A percentile compares a stretch with the other conserved stretches of the same genome.
These are phyloP conservation scores for Solanum rostratum DNA, from an alignment of 257 asterid species.

Conservation along the genomic window DNA sequence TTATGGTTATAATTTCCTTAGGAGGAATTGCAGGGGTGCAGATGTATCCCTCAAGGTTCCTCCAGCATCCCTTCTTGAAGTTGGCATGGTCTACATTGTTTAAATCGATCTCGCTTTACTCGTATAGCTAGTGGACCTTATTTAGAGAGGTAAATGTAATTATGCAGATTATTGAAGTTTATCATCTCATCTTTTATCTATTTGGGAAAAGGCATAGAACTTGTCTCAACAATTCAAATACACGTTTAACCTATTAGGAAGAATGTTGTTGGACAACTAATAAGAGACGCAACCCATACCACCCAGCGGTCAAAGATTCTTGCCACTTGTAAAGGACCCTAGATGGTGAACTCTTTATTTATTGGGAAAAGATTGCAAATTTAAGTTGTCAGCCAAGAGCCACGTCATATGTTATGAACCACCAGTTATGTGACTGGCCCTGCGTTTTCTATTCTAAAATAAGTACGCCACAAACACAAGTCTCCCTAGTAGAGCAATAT, in stretches of 20 bases:
- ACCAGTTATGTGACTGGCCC: conserved; percentile 14
- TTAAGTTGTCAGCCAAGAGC: conserved; percentile 17
- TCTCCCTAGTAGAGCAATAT: background rate
- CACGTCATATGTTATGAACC: conserved; percentile 52
- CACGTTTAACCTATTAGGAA: too few relatives aligned
- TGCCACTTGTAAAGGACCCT: background rate
- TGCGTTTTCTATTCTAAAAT: background rate
- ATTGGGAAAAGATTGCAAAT: background rate
- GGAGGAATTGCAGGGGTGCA: conserved; percentile 82
- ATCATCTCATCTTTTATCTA: background rate
- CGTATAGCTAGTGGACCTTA: background rate
- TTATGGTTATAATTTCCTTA: conserved; percentile 66
- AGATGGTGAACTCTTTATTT: background rate
- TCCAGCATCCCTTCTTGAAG: conserved; percentile 92
- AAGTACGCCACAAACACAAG: background rate
- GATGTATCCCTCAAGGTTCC: conserved; percentile 91
- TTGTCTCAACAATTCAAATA: too few relatives aligned
- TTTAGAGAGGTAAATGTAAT: background rate
- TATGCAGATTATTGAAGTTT: background rate
- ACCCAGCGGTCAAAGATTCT: background rate
- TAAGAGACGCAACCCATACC: background rate
- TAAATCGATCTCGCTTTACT: conserved; percentile 8
- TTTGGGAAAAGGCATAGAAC: too few relatives aligned
- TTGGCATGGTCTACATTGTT: conserved; percentile 89
- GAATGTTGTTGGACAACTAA: too few relatives aligned